phyloP scores from a whole-genome alignment of 2,329 filamentous ascomycete genomes.

The Phoma herbarum region DNA sequence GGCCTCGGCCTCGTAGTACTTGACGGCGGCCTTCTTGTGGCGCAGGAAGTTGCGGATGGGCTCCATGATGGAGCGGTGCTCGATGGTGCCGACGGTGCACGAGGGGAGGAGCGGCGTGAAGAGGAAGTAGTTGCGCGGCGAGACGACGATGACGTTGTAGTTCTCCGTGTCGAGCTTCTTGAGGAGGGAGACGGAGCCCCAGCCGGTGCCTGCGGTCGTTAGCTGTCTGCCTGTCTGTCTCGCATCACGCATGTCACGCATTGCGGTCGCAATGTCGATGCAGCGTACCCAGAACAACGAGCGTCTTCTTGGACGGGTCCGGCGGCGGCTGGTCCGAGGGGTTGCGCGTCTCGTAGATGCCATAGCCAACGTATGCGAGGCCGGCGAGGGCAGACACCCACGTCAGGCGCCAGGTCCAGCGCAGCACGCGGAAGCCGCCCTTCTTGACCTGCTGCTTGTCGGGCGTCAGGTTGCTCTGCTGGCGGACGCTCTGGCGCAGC shows the following conservation, averaged over 20 bases:
- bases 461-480: slow-evolving; percentile 44
- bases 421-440: slow-evolving; percentile 69
- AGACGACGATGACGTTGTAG: slow-evolving; percentile 98
- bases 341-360: slow-evolving; percentile 82
- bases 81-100: slow-evolving; percentile 95
- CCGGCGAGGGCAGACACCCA: slow-evolving; percentile 77
- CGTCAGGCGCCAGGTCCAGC: slow-evolving; percentile 83
- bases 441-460: slow-evolving; percentile 55
- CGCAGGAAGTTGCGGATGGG: slow-evolving; percentile 94
- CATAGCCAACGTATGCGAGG: slow-evolving; percentile 77
- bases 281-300: slow-evolving; percentile 85
- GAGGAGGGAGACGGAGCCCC: slow-evolving; percentile 93
- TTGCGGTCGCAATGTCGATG: background rate
- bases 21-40: slow-evolving; percentile 91
- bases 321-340: slow-evolving; percentile 80
- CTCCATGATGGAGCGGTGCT: slow-evolving; percentile 99
- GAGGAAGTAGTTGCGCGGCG: slow-evolving; percentile 98
- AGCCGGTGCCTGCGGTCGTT: slow-evolving; percentile 78
- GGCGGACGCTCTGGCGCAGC: slow-evolving; percentile 48
- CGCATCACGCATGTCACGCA: background rate
- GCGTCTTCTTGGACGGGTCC: slow-evolving; percentile 92
- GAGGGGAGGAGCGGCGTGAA: slow-evolving; percentile 97
- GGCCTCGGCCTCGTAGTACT: slow-evolving; percentile 97
- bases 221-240: slow-evolving; percentile 1
- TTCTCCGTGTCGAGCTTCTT: slow-evolving; percentile 99